phyloP scores from a whole-genome alignment of 495 filamentous ascomycete species.

The Eremomyces bilateralis region DNA sequence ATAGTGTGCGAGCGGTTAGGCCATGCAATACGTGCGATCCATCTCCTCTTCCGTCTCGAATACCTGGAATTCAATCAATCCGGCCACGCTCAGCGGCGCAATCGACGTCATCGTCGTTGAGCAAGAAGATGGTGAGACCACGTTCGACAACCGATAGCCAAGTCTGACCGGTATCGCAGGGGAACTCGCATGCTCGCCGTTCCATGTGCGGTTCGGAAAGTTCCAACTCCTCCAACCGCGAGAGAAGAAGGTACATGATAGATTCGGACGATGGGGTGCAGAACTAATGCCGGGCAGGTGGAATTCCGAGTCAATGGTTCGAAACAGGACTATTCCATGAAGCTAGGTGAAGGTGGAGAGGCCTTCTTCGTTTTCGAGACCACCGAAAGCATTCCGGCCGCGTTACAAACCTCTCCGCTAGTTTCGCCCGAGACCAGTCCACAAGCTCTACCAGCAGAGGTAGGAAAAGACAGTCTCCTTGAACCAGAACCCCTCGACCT shows the following conservation, averaged over 20 bases:
- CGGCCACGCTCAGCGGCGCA: constrained; percentile 85
- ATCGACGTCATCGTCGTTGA: constrained; percentile 99
- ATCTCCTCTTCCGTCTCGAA: constrained; percentile 90
- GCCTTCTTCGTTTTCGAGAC: constrained; percentile 99
- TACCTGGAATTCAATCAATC: constrained; percentile 99
- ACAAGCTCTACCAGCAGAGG: constrained; percentile 30
- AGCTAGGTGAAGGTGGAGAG: constrained; percentile 90
- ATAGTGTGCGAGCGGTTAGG: too few species aligned
- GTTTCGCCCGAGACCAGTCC: constrained; percentile 75
- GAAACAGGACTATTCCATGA: constrained; percentile 92
- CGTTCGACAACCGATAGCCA: background rate
- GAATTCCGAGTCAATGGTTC: constrained; percentile 88
- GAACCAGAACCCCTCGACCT: constrained; percentile 68
- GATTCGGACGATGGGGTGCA: background rate
- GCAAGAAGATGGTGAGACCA: constrained; percentile 59
- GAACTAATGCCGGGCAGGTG: constrained; percentile 24
- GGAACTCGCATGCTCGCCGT: constrained; percentile 76
- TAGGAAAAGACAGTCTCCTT: constrained; percentile 33
- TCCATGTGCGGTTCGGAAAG: constrained; percentile 98
- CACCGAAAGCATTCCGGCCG: constrained; percentile 63
- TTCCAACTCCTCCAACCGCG: constrained; percentile 87
- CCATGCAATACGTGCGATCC: constrained; percentile 95
- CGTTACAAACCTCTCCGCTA: constrained; percentile 79
- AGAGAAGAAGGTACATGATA: constrained; percentile 68
- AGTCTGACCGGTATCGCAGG: constrained; percentile 19